Evolutionary conservation across 768 basidiomycete genomes (phyloP), one percentile per base, ranked within the genome.

Genomic region (Russula abietina): DNA sequence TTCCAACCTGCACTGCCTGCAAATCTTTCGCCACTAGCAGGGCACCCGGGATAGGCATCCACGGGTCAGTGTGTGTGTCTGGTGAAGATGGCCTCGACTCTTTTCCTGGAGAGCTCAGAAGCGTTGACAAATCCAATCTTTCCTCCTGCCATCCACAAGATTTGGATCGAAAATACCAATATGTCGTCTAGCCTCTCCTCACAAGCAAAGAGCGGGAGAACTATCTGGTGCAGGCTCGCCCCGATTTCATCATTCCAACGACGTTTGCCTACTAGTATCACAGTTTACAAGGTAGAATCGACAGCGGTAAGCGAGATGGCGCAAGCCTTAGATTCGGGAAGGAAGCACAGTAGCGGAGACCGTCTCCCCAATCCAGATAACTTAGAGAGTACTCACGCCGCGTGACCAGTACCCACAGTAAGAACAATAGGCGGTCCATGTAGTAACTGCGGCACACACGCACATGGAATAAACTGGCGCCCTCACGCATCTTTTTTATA

Each of bases 41-140:
- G 6, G 1, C 46, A 46, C 14, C 7, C 3, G 4, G 6, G 22
- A 26, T 5, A 5, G 17, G 17, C 43, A 32, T 17, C 51, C 51
- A 24, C 57, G 51, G 12, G 51, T 62, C 45, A 32, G 28, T 14
- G 61, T 62, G 10, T 62, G n/a, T n/a, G n/a, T n/a, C 61, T 9
- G 33, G 48, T 41, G 36, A 58, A 62, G 51, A 17, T 58, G 61
- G 61, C 19, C 61, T 62, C 45, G 51, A 62, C n/a, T 38, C 58
- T 62, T 36, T 1, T 24, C 19, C 36, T 32, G 7, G 24, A 46
- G n/a, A 56, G 61, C 45, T 53, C 57, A 0, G 51, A 49, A 30
- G 9, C 17, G 1, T 3, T 57, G 7, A 22, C 19, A 9, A 2
- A 30, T 32, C 41, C 57, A 2, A 36, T 12, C 16, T 58, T 53